Evolutionary conservation across 1,139 yeast species (phyloP).

Genomic region (Scheffersomyces cryptocercus): DNA sequence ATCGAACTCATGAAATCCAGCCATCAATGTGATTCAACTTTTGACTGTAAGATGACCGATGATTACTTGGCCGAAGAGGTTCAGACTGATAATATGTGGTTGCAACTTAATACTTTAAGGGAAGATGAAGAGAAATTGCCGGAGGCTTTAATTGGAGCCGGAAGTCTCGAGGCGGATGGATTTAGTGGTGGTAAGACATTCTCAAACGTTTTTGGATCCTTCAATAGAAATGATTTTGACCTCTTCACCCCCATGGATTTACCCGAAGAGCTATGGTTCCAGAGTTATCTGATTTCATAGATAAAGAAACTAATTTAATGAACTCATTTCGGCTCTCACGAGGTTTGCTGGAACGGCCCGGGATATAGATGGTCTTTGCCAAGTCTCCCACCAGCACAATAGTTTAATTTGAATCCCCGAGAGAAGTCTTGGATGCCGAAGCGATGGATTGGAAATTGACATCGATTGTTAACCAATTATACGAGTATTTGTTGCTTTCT

Average conservation of each 20-base stretch:
- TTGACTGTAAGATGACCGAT: conserved; percentile 8
- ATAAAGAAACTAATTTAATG: too few relatives aligned
- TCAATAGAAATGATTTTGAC: background rate
- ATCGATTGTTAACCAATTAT: too few relatives aligned
- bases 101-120: background rate
- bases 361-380: too few relatives aligned
- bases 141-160: too few relatives aligned
- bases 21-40: background rate
- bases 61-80: conserved; percentile 18
- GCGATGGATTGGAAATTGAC: too few relatives aligned
- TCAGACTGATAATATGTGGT: background rate
- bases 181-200: background rate
- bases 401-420: too few relatives aligned
- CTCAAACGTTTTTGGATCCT: background rate
- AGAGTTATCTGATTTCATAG: background rate
- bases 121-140: background rate
- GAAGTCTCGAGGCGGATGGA: too few relatives aligned
- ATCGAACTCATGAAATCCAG: background rate
- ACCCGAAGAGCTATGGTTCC: background rate
- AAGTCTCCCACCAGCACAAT: too few relatives aligned
- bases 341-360: too few relatives aligned
- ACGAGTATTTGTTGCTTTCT: too few relatives aligned
- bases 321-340: too few relatives aligned
- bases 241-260: background rate
- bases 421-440: too few relatives aligned